Percentiles rank a stretch among this genome's conserved stretches.
These are phyloP conservation scores for Gymnopus androsaceus DNA, from an alignment of 1,284 basidiomycete genomes.

Conservation along the genomic window DNA sequence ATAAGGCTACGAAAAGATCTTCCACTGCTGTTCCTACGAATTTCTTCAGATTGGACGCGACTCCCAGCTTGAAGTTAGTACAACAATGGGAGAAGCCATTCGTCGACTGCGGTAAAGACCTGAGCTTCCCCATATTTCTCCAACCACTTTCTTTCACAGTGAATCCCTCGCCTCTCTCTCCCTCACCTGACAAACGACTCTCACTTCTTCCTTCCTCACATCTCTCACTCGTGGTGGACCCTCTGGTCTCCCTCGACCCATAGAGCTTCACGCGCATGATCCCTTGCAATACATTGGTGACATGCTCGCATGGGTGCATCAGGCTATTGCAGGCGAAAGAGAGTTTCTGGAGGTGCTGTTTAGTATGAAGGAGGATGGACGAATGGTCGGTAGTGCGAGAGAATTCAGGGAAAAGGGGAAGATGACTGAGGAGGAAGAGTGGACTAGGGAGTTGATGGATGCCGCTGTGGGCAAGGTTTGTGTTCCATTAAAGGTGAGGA, in stretches of 20 bases:
- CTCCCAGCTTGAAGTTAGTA: conserved; percentile 76
- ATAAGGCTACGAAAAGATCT: conserved; percentile 86
- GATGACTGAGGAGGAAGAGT: conserved; percentile 69
- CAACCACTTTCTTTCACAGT: conserved; percentile 44
- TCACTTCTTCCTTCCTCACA: conserved; percentile 81
- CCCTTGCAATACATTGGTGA: conserved; percentile 95
- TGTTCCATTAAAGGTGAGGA: conserved; percentile 76
- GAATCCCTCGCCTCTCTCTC: conserved; percentile 81
- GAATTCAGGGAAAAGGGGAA: conserved; percentile 44
- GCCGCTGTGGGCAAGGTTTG: conserved; percentile 82
- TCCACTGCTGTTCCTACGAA: conserved; percentile 85
- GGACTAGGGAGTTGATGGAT: conserved; percentile 85
- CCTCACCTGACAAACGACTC: conserved; percentile 78
- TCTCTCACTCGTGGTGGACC: conserved; percentile 91
- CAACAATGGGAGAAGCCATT: conserved; percentile 74
- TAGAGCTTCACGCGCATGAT: conserved; percentile 97
- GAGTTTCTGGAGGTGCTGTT: conserved; percentile 91
- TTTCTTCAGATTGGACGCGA: conserved; percentile 83
- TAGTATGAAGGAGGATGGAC: conserved; percentile 59
- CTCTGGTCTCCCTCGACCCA: conserved; percentile 86
- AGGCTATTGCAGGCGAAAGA: conserved; percentile 90
- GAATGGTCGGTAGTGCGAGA: conserved; percentile 80
- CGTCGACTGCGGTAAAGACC: conserved; percentile 72
- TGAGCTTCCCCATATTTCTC: conserved; percentile 66
- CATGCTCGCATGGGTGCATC: conserved; percentile 99